A percentile compares a stretch with the other conserved stretches of the same genome.
Evolutionary conservation across 176 grass and related monocot species (phyloP).

Genomic region (Aegilops speltoides): DNA sequence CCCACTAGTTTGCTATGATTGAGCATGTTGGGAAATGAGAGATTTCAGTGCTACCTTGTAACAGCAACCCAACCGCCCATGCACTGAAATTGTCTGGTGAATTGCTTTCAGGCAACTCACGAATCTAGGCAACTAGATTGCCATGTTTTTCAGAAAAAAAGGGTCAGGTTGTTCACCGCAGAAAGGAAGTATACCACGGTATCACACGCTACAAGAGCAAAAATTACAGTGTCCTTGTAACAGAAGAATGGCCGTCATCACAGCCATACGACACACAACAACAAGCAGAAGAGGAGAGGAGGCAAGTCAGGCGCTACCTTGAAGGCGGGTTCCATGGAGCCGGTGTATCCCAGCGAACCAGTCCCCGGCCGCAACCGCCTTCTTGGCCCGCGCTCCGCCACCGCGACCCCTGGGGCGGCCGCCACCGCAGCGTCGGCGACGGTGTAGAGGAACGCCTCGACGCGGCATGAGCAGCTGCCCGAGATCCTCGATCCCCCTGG

Average conservation of each 20-base stretch:
- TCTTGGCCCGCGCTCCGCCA: not conserved
- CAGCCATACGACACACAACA: not conserved
- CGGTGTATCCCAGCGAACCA: too few relatives aligned
- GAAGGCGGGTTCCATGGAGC: conserved; percentile 78
- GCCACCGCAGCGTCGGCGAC: too few relatives aligned
- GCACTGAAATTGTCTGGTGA: not conserved
- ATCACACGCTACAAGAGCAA: not conserved
- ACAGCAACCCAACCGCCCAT: not conserved
- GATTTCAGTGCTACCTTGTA: not conserved
- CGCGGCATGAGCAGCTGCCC: too few relatives aligned
- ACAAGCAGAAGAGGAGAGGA: not conserved
- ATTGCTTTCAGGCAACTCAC: not conserved
- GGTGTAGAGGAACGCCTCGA: too few relatives aligned
- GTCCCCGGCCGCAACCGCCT: too few relatives aligned
- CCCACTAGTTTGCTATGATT: not conserved
- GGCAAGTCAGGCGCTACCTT: conserved; percentile 46
- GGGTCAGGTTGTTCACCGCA: too few relatives aligned
- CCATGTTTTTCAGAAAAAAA: not conserved
- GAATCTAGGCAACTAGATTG: not conserved
- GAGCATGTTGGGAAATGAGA: not conserved
- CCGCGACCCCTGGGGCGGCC: too few relatives aligned
- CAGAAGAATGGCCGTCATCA: not conserved
- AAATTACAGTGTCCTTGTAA: not conserved
- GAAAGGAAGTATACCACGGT: too few relatives aligned
- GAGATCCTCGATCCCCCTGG: too few relatives aligned